Evolutionary conservation across 257 asterid genomes (phyloP).

Genomic region (Plantago major): DNA sequence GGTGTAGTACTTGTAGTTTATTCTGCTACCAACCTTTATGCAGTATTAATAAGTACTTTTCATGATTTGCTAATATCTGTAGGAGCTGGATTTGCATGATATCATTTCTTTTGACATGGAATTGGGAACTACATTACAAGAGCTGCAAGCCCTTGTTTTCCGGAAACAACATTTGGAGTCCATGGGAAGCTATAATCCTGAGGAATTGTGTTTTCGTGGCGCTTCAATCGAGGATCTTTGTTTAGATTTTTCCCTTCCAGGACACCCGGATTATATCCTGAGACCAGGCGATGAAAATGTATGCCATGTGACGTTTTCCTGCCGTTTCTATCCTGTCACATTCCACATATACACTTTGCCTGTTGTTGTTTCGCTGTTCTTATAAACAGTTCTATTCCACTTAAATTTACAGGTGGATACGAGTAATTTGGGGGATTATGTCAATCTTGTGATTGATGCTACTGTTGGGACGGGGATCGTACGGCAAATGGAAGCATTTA

Average conservation of each 20-base stretch:
- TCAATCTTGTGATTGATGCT: constrained; percentile 80
- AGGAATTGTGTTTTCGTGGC: constrained; percentile 66
- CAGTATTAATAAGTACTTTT: constrained; percentile 6
- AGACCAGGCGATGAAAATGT: constrained; percentile 69
- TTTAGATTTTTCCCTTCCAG: constrained; percentile 93
- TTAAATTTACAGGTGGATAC: constrained; percentile 62
- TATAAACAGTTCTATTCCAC: neutral
- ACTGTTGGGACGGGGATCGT: constrained; percentile 69
- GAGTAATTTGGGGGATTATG: constrained; percentile 75
- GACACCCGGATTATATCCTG: constrained; percentile 78
- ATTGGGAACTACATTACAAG: constrained; percentile 82
- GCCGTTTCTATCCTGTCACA: constrained; percentile 3
- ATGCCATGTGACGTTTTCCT: constrained; percentile 22
- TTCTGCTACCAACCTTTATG: constrained; percentile 3
- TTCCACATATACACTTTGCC: neutral
- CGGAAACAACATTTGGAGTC: constrained; percentile 67
- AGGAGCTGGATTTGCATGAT: constrained; percentile 96
- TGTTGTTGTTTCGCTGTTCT: neutral
- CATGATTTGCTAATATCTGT: constrained; percentile 23
- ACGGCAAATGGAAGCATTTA: constrained; percentile 90
- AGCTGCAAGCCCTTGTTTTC: constrained; percentile 80
- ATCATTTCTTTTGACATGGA: constrained; percentile 71
- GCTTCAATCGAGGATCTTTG: constrained; percentile 79
- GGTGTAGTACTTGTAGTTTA: neutral
- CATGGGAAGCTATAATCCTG: constrained; percentile 41